Evolutionary conservation across 1,284 basidiomycete genomes (phyloP).

Genomic region (Apiotrichum brassicae): DNA sequence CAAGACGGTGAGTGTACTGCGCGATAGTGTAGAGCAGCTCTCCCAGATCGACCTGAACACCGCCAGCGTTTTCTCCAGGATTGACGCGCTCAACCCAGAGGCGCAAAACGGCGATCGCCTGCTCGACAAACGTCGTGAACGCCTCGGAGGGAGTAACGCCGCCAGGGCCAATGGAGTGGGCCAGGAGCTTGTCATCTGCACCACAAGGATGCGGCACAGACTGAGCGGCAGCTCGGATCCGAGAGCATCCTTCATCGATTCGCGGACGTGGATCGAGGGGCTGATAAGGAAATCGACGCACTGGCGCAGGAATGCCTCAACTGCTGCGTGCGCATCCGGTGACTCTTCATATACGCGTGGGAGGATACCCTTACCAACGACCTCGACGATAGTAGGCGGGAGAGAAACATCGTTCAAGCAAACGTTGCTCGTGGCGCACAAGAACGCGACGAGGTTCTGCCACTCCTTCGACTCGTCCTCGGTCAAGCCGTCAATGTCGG

Average conservation of each 20-base stretch:
- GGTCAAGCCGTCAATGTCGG: constrained; percentile 34
- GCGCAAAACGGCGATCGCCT: constrained; percentile 63
- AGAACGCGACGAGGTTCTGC: constrained; percentile 78
- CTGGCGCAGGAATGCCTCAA: constrained; percentile 61
- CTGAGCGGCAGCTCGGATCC: constrained; percentile 68
- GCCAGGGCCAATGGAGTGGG: constrained; percentile 27
- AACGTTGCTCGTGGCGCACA: constrained; percentile 67
- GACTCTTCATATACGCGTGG: constrained; percentile 63
- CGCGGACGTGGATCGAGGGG: constrained; percentile 60
- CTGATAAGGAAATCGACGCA: constrained; percentile 64
- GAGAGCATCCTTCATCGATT: constrained; percentile 70
- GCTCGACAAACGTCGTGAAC: constrained; percentile 65
- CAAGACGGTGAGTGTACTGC: constrained; percentile 60
- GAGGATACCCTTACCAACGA: constrained; percentile 58
- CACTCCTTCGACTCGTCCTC: constrained; percentile 68
- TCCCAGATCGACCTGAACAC: constrained; percentile 64
- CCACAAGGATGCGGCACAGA: constrained; percentile 61
- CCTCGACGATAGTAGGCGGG: constrained; percentile 47
- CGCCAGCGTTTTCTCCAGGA: constrained; percentile 54
- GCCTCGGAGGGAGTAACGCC: constrained; percentile 54
- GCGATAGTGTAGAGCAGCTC: constrained; percentile 60
- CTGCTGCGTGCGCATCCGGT: constrained; percentile 53
- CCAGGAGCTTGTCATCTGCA: constrained; percentile 58
- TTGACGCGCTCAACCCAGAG: constrained; percentile 68
- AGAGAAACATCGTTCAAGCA: constrained; percentile 48